Evolutionary conservation across 345 rosid species (phyloP), one percentile per base, ranked within the genome.

Genomic region (Physaria fendleri): DNA sequence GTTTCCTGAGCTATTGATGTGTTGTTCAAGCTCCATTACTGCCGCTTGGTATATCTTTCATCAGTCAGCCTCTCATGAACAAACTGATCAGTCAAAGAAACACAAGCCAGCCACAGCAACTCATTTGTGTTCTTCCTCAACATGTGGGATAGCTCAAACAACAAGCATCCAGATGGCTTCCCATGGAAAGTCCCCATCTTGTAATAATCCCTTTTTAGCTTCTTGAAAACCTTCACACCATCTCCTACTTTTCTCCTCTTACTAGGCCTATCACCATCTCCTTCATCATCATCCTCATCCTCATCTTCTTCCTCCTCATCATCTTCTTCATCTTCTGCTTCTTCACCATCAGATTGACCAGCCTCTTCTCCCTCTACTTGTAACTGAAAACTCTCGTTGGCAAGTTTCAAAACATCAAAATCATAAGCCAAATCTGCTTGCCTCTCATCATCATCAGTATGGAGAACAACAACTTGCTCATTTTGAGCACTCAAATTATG

Each of bases 21-120:
- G 96, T 58, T 93, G 95, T 75, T 93, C 97, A 56, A 93, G 97
- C 84, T 87, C 99, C 95, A 87, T 93, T 27, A 90, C 95, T 10
- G 95, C 96, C 43, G 85, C 96, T 72, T 83, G 88, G 59, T 90
- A n/a, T n/a, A 93, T 83, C 99, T 85, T 74, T 93, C 97, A 66
- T 87, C 96, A 2, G 97, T 87, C 34, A 93, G 52, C 74, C 95
- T 82, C 82, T 87, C 97, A 9, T 93, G 96, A 41, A 90, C 92
- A 57, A 93, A 90, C 74, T 93, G 99, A 77, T 90, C 97, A 32
- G 99, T 81, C 57, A 89, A 71, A 0, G 97, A 85, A 69, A 93
- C 87, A 69, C 97, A 93, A 71, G 99, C 95, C 62, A 93, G 55
- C 97, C 99, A 93, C 9, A 93, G 80, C 76, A 93, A 76, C 78